Conservation (phyloP, 108 stramenopile genomes). For the Schizochytrium sp. region DNA sequence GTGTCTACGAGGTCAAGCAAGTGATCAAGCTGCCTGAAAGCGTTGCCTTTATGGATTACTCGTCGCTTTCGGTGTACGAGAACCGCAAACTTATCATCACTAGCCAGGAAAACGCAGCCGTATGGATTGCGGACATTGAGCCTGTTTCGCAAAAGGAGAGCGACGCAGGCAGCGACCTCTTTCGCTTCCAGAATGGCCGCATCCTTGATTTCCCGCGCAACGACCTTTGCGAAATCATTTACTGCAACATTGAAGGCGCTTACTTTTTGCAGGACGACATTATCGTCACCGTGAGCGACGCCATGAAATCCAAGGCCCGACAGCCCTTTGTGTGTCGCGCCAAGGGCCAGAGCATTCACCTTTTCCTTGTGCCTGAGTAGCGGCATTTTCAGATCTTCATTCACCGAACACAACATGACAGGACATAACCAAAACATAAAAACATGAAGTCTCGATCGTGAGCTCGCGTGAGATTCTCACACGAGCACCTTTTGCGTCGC, state of each 20-base stretch:
- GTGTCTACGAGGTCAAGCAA: conserved; percentile 51
- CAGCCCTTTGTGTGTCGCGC: conserved; percentile 59
- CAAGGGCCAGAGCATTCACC: conserved; percentile 64
- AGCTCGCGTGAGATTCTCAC: too few species aligned
- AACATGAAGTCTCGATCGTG: too few species aligned
- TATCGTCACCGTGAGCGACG: conserved; percentile 60
- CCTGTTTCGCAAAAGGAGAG: too few species aligned
- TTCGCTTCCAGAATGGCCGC: neutral
- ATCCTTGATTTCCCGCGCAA: conserved; percentile 56
- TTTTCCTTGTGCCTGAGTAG: conserved; percentile 54
- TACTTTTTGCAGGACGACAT: conserved; percentile 59
- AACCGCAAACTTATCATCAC: conserved; percentile 54
- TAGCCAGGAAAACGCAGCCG: conserved; percentile 55
- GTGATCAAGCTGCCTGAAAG: conserved; percentile 44
- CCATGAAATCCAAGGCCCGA: conserved; percentile 57
- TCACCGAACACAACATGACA: too few species aligned
- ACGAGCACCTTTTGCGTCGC: too few species aligned
- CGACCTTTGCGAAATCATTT: conserved; percentile 45
- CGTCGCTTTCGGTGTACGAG: conserved; percentile 47
- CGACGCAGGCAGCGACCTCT: neutral
- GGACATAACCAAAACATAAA: too few species aligned
- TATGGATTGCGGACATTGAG: conserved; percentile 54
- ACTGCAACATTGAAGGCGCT: conserved; percentile 71
- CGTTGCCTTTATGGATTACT: conserved; percentile 60
- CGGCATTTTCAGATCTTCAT: too few species aligned